phyloP scores from a whole-genome alignment of 768 basidiomycete genomes.

The Suillus subalutaceus region DNA sequence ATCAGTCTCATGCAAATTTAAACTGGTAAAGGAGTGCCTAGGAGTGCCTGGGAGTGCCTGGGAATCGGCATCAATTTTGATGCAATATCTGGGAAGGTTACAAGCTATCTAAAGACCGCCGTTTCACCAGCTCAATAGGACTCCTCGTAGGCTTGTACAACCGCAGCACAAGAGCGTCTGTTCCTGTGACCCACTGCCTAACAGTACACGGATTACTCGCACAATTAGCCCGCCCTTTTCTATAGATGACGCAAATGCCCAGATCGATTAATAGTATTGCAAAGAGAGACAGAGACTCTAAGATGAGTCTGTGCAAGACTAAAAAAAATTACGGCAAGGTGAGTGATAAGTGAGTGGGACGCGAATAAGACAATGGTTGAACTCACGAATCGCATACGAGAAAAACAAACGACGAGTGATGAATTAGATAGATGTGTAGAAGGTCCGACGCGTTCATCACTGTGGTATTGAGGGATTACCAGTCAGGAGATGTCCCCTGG shows the following conservation, averaged over 20 bases:
- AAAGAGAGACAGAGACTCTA: background rate
- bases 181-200: background rate
- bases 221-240: background rate
- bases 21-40: background rate
- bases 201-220: conserved; percentile 4
- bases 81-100: conserved; percentile 1
- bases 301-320: background rate
- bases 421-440: background rate
- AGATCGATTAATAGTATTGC: background rate
- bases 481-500: background rate
- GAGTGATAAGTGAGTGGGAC: background rate
- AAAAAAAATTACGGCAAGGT: background rate
- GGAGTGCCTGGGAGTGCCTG: background rate
- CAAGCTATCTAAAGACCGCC: background rate
- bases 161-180: background rate
- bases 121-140: background rate
- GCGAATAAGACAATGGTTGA: no score
- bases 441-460: background rate
- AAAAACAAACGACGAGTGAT: background rate
- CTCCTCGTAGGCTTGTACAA: background rate
- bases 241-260: background rate
- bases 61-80: background rate
- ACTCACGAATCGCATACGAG: background rate
- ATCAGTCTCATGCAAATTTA: background rate
- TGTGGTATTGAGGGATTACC: background rate